Conservation (phyloP, 192 early-diverging fungal genomes). For the Gonapodya prolifera region DNA sequence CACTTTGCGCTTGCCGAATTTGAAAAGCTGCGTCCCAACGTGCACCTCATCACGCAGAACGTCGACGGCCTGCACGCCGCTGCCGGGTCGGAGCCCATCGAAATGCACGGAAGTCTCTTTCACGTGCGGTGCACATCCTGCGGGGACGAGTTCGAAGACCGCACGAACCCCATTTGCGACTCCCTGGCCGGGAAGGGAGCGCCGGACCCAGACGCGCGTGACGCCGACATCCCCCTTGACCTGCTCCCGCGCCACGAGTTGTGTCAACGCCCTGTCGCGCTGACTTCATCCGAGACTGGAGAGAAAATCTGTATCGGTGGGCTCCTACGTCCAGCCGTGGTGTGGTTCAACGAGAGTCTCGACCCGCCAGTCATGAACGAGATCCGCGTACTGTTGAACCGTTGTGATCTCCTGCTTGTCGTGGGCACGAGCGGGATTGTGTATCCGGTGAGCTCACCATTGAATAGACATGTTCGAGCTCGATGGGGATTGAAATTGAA, state of each 20-base stretch:
- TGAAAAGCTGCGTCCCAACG: background rate
- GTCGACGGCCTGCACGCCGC: background rate
- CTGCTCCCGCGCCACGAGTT: background rate
- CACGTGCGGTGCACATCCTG: background rate
- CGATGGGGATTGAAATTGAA: too few relatives aligned
- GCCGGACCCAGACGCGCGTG: background rate
- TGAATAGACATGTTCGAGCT: too few relatives aligned
- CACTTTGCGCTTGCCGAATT: background rate
- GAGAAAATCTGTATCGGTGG: too few relatives aligned
- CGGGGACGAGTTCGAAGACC: background rate
- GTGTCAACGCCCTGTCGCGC: too few relatives aligned
- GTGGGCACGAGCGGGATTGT: background rate
- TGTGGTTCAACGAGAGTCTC: background rate
- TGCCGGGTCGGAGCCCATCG: background rate
- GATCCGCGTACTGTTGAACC: background rate
- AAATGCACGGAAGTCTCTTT: background rate
- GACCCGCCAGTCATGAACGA: background rate
- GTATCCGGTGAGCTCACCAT: too few relatives aligned
- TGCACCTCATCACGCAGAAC: background rate
- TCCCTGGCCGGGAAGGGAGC: background rate
- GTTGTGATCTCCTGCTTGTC: background rate
- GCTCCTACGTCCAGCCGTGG: background rate
- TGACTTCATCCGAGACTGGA: too few relatives aligned
- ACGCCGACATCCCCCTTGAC: background rate
- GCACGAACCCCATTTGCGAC: background rate